A percentile compares a stretch with the other conserved stretches of the same genome.
Evolutionary conservation across 257 asterid species (phyloP).

Genomic region (Echites panduratus): DNA sequence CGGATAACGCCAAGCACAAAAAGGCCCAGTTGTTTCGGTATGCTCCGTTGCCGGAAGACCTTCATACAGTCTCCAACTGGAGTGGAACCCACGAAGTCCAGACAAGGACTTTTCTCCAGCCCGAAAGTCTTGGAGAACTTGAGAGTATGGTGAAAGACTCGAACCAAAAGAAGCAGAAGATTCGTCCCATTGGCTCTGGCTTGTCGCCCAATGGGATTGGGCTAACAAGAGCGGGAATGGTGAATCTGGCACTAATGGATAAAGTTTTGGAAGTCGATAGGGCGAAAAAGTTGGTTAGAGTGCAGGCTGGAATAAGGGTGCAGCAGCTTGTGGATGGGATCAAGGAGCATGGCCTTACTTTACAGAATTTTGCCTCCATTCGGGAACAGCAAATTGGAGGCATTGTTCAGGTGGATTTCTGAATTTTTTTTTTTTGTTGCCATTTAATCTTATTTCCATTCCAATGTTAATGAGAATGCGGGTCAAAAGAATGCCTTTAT

Average conservation of each 20-base stretch:
- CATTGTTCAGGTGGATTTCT: conserved; percentile 62
- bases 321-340: conserved; percentile 93
- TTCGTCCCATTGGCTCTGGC: conserved; percentile 92
- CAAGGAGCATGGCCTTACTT: conserved; percentile 69
- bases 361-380: conserved; percentile 94
- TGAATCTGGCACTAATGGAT: conserved; percentile 91
- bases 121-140: conserved; percentile 56
- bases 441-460: not conserved
- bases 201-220: conserved; percentile 93
- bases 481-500: not conserved
- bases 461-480: not conserved
- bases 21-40: conserved; percentile 85
- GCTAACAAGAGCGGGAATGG: conserved; percentile 78
- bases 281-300: conserved; percentile 77
- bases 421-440: not conserved
- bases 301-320: conserved; percentile 90
- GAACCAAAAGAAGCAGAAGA: conserved; percentile 58
- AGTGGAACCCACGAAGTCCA: conserved; percentile 96
- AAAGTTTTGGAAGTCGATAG: conserved; percentile 82
- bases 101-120: conserved; percentile 78
- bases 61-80: conserved; percentile 90
- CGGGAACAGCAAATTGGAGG: conserved; percentile 98
- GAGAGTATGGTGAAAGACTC: conserved; percentile 52
- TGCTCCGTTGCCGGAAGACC: conserved; percentile 87
- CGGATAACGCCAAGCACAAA: conserved; percentile 72